Evolutionary conservation across 73 alveolate genomes (phyloP).

Genomic region (Stentor coeruleus): DNA sequence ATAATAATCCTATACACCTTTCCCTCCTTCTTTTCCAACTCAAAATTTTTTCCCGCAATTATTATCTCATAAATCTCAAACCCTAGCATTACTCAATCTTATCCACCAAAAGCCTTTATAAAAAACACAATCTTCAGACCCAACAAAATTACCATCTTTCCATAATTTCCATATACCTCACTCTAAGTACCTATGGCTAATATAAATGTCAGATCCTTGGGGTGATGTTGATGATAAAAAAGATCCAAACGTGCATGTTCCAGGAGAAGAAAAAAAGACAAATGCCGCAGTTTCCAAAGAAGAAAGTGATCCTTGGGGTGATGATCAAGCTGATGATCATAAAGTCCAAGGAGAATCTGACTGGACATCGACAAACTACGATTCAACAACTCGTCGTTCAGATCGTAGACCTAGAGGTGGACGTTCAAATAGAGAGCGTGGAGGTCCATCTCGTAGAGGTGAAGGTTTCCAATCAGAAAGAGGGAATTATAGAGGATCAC

Average conservation of each 20-base stretch:
- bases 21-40: no score
- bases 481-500: neutral
- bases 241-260: no score
- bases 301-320: neutral
- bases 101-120: no score
- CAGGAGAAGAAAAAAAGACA: neutral
- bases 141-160: no score
- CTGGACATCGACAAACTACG: neutral
- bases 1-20: no score
- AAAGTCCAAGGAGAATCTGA: neutral
- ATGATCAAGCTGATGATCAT: neutral
- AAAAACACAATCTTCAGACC: no score
- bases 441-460: neutral
- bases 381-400: neutral
- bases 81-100: no score
- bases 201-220: slow-evolving; percentile 5
- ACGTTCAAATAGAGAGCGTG: neutral
- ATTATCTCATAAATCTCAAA: no score
- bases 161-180: no score
- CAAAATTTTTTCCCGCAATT: no score
- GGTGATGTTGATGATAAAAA: neutral
- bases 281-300: no score
- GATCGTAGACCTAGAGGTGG: neutral
- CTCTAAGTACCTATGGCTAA: no score
- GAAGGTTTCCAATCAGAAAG: neutral